Conservation (phyloP, 495 filamentous ascomycete genomes). For the Xylaria nigripes region DNA sequence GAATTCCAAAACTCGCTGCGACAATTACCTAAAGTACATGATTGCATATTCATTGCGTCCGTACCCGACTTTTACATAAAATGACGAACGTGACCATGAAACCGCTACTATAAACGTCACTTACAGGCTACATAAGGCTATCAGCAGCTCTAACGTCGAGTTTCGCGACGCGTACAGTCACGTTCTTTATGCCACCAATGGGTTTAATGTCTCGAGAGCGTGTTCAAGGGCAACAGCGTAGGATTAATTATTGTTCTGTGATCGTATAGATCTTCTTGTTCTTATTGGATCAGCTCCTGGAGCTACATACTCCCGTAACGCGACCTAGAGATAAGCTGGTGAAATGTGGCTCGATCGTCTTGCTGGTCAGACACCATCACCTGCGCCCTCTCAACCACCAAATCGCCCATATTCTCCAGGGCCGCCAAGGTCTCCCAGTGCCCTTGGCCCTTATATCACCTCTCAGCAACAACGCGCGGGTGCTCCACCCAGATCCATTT, state of each 20-base stretch:
- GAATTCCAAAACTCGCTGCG: too few relatives aligned
- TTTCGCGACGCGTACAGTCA: background rate
- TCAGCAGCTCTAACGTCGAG: background rate
- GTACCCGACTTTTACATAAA: too few relatives aligned
- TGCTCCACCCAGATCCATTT: constrained; percentile 50
- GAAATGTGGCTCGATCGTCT: constrained; percentile 85
- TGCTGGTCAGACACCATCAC: constrained; percentile 60
- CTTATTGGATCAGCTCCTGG: background rate
- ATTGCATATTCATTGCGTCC: too few relatives aligned
- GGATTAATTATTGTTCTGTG: background rate
- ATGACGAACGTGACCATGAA: too few relatives aligned
- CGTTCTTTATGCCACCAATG: background rate
- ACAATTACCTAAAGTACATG: too few relatives aligned
- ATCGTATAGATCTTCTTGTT: background rate
- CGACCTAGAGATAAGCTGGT: constrained; percentile 6
- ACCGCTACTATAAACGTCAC: too few relatives aligned
- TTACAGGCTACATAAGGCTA: too few relatives aligned
- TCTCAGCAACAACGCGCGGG: constrained; percentile 48
- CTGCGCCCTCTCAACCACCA: constrained; percentile 43
- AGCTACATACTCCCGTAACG: background rate
- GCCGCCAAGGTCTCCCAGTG: constrained; percentile 53
- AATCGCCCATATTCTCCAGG: constrained; percentile 64
- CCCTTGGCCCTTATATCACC: constrained; percentile 46
- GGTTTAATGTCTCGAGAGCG: background rate
- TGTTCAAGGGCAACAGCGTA: background rate